These are phyloP conservation scores for Euphorbia tirucalli DNA, from an alignment of 345 rosid species.

Conservation along the genomic window DNA sequence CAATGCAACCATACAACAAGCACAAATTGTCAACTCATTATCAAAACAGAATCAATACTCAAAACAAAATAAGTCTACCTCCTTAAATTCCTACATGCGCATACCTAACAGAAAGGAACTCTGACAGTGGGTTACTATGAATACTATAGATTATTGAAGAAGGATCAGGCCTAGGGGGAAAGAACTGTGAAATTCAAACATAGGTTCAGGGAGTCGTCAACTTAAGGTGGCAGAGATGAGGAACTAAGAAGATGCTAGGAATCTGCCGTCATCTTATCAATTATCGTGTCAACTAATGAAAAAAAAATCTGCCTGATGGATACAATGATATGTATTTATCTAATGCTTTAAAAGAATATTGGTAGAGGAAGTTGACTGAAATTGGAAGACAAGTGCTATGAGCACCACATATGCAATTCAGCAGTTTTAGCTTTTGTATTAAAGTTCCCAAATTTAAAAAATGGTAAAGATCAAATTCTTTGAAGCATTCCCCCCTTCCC, in stretches of 20 bases:
- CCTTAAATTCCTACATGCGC: too few species aligned
- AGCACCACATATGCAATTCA: neutral
- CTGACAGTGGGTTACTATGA: too few species aligned
- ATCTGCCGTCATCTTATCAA: neutral
- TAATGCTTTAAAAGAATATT: neutral
- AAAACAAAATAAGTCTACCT: neutral
- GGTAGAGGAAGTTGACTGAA: neutral
- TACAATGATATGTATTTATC: neutral
- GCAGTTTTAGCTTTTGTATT: neutral
- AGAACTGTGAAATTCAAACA: too few species aligned
- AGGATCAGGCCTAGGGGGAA: too few species aligned
- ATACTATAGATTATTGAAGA: too few species aligned
- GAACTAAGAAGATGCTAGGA: neutral
- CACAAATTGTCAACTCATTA: neutral
- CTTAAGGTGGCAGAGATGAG: neutral
- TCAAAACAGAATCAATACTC: neutral
- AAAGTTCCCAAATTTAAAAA: neutral
- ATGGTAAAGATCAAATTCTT: neutral
- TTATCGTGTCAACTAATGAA: neutral
- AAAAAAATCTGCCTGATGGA: neutral
- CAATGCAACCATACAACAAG: neutral
- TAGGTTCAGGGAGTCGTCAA: too few species aligned
- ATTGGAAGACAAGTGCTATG: neutral
- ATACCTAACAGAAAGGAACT: too few species aligned
- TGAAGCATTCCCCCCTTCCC: neutral